Percentiles rank a stretch among this genome's conserved stretches.
Conservation (phyloP, 2,329 filamentous ascomycete genomes). For the Cladosporium sp. region DNA sequence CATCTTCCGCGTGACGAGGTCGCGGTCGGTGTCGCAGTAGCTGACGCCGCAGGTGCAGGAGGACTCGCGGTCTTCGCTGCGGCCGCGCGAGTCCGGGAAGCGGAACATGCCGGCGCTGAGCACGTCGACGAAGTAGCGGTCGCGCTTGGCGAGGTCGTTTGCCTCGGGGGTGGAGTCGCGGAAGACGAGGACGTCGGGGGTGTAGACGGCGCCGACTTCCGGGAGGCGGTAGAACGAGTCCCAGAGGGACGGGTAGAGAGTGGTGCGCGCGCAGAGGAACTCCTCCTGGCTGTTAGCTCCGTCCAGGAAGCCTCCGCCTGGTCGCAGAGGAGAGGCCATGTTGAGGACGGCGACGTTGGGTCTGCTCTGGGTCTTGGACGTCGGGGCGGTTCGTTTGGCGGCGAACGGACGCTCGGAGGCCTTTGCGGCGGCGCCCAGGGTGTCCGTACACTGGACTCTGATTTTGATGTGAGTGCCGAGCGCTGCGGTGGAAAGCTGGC, state of each 20-base stretch:
- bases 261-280: constrained; percentile 52
- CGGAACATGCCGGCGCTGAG: constrained; percentile 52
- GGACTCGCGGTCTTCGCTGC: constrained; percentile 25
- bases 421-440: constrained; percentile 43
- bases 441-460: constrained; percentile 45
- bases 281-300: constrained; percentile 56
- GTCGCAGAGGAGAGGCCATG: constrained; percentile 55
- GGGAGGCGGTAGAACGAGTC: constrained; percentile 54
- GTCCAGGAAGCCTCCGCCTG: constrained; percentile 54
- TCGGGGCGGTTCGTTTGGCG: constrained; percentile 9
- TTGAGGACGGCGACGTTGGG: constrained; percentile 49
- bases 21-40: constrained; percentile 40
- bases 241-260: constrained; percentile 49
- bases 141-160: constrained; percentile 34
- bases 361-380: constrained; percentile 17
- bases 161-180: constrained; percentile 34
- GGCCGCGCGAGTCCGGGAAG: constrained; percentile 45
- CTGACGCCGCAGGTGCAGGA: constrained; percentile 30
- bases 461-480: constrained; percentile 29
- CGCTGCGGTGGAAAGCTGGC: constrained; percentile 4
- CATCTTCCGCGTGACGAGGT: constrained; percentile 48
- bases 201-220: constrained; percentile 49
- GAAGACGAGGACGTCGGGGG: constrained; percentile 53
- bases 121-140: constrained; percentile 52
- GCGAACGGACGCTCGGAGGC: constrained; percentile 13